Conservation (phyloP, 495 filamentous ascomycete species). For the Daldinia caldariorum region DNA sequence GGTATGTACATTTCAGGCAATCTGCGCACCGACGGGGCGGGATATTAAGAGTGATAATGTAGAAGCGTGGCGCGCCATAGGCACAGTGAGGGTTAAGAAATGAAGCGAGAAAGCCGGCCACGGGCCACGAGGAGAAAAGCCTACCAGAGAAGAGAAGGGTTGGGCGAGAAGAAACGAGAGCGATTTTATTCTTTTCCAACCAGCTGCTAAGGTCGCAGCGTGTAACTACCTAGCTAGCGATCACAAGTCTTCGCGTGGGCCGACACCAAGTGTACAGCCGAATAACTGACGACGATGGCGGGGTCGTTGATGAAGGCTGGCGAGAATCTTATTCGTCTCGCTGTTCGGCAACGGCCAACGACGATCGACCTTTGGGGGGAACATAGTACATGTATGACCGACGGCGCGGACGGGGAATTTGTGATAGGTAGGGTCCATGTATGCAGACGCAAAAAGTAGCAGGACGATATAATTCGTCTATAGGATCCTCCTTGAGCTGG, state of each 20-base stretch:
- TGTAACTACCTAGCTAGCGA: slow-evolving; percentile 45
- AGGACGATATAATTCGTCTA: slow-evolving; percentile 28
- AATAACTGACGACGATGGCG: slow-evolving; percentile 38
- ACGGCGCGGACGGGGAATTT: slow-evolving; percentile 35
- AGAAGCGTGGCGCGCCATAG: slow-evolving; percentile 32
- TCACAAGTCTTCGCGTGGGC: slow-evolving; percentile 40
- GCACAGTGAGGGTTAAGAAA: slow-evolving; percentile 35
- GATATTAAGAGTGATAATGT: slow-evolving; percentile 24
- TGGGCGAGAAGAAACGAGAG: slow-evolving; percentile 37
- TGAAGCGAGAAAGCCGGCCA: slow-evolving; percentile 22
- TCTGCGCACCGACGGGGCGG: slow-evolving; percentile 23
- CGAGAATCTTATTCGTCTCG: slow-evolving; percentile 30
- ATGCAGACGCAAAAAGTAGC: slow-evolving; percentile 19
- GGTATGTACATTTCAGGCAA: slow-evolving; percentile 39
- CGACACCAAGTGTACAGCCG: slow-evolving; percentile 29
- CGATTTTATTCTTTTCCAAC: slow-evolving; percentile 40
- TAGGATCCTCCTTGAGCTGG: slow-evolving; percentile 13
- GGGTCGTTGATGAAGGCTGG: slow-evolving; percentile 31
- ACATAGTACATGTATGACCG: slow-evolving; percentile 33
- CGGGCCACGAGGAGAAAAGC: slow-evolving; percentile 9
- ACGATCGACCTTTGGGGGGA: slow-evolving; percentile 31
- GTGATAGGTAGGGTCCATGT: slow-evolving; percentile 39
- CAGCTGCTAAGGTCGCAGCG: slow-evolving; percentile 33
- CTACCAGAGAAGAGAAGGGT: slow-evolving; percentile 23
- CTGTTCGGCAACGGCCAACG: slow-evolving; percentile 33